Percentiles rank a stretch among this genome's conserved stretches.
Conservation (phyloP, 2,329 filamentous ascomycete genomes). For the Paraconiothyrium brasiliense region DNA sequence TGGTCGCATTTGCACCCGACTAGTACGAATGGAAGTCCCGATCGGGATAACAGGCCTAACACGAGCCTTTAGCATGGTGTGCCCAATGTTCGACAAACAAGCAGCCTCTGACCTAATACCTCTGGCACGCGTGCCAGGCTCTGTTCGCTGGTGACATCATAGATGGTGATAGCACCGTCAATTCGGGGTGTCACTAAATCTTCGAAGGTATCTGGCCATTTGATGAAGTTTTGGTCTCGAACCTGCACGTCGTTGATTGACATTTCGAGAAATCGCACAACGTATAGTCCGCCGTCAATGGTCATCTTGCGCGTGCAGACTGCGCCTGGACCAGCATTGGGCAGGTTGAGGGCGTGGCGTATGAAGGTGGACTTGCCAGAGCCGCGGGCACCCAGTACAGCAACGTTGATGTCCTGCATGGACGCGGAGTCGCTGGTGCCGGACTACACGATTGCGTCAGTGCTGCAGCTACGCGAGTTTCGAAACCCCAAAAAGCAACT, state of each 20-base stretch:
- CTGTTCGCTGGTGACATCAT: slow-evolving; percentile 83
- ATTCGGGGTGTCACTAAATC: slow-evolving; percentile 77
- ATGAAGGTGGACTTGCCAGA: slow-evolving; percentile 70
- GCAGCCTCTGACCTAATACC: slow-evolving; percentile 74
- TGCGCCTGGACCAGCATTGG: slow-evolving; percentile 53
- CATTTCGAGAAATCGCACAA: slow-evolving; percentile 67
- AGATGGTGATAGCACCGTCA: slow-evolving; percentile 85
- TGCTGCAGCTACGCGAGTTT: slow-evolving; percentile 2
- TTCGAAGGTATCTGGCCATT: slow-evolving; percentile 66
- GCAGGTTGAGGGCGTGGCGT: slow-evolving; percentile 64
- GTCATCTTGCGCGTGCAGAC: slow-evolving; percentile 63
- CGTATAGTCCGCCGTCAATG: slow-evolving; percentile 63
- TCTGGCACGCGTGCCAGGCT: slow-evolving; percentile 79
- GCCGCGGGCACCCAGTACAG: slow-evolving; percentile 63
- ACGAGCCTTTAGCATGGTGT: slow-evolving; percentile 30
- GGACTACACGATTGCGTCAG: slow-evolving; percentile 37
- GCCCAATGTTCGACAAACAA: slow-evolving; percentile 7
- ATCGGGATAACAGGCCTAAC: slow-evolving; percentile 76
- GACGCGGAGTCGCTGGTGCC: slow-evolving; percentile 38
- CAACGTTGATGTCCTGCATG: slow-evolving; percentile 66
- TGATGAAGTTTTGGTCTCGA: slow-evolving; percentile 60
- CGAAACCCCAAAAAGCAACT: slow-evolving; percentile 23
- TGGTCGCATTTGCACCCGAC: slow-evolving; percentile 92
- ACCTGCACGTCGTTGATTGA: slow-evolving; percentile 62
- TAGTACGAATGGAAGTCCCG: slow-evolving; percentile 78